A percentile compares a stretch with the other conserved stretches of the same genome.
These are phyloP conservation scores for Rhododendron griersonianum DNA, from an alignment of 148 eudicot genomes.

Conservation along the genomic window DNA sequence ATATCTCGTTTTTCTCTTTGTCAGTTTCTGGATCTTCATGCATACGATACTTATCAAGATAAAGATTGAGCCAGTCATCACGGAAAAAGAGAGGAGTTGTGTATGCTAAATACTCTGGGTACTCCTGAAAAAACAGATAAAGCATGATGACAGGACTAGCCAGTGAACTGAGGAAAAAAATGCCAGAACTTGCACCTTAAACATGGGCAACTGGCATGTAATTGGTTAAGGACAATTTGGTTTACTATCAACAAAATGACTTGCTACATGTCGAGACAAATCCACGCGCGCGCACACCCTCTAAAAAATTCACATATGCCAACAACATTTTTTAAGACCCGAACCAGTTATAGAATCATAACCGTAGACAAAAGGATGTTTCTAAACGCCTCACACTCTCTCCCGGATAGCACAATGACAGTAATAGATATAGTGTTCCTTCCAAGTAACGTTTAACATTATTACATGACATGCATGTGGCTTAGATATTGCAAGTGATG, in stretches of 20 bases:
- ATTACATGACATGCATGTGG: not conserved
- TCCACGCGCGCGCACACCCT: not conserved
- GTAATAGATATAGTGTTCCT: not conserved
- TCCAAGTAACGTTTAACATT: not conserved
- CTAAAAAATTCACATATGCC: not conserved
- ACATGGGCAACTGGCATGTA: not conserved
- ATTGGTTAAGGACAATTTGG: not conserved
- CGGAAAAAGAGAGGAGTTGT: slow-evolving; percentile 58
- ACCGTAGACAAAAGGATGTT: not conserved
- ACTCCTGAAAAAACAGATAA: slow-evolving; percentile 62
- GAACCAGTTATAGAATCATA: not conserved
- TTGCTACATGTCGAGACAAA: not conserved
- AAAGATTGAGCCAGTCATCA: slow-evolving; percentile 96
- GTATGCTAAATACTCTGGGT: slow-evolving; percentile 80
- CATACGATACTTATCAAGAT: slow-evolving; percentile 72
- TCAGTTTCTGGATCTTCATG: slow-evolving; percentile 51
- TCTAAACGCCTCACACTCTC: not conserved
- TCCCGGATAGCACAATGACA: not conserved
- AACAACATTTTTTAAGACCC: not conserved
- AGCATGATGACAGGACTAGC: slow-evolving; percentile 3
- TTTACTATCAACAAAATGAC: not conserved
- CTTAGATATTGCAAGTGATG: not conserved
- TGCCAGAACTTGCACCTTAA: not conserved
- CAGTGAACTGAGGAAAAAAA: not conserved
- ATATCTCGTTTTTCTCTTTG: slow-evolving; percentile 51